Evolutionary conservation across 192 early-diverging fungal genomes (phyloP).

Genomic region (Piromyces finnis): DNA sequence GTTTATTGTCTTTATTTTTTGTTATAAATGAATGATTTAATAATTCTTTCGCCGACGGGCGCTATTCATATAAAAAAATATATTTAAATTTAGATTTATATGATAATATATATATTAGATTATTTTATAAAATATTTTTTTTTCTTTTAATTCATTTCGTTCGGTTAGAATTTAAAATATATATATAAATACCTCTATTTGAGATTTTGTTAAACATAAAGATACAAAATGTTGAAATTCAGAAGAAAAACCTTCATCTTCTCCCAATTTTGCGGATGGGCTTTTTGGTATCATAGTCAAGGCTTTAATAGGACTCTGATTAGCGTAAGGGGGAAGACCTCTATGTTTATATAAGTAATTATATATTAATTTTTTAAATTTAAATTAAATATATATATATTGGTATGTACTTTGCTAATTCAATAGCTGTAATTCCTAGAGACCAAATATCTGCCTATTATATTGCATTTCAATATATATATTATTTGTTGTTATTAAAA

Average conservation of each 20-base stretch:
- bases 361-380: too few relatives aligned
- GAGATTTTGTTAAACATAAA: not conserved
- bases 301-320: not conserved
- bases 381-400: too few relatives aligned
- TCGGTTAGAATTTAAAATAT: too few relatives aligned
- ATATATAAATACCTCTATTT: not conserved
- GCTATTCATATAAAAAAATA: not conserved
- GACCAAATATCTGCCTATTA: not conserved
- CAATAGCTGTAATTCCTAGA: not conserved
- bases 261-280: not conserved
- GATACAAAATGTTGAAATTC: not conserved
- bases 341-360: too few relatives aligned
- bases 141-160: too few relatives aligned
- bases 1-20: not conserved
- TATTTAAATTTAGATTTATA: too few relatives aligned
- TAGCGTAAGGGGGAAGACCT: not conserved
- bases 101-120: too few relatives aligned
- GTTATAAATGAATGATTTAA: not conserved
- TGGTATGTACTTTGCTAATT: not conserved
- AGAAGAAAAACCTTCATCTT: not conserved
- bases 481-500: too few relatives aligned
- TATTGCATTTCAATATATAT: too few relatives aligned
- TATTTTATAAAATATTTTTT: too few relatives aligned
- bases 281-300: not conserved
- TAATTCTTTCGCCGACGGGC: not conserved